These are phyloP conservation scores for Arthrobotrys iridis DNA, from an alignment of 2,329 filamentous ascomycete species.

Conservation along the genomic window DNA sequence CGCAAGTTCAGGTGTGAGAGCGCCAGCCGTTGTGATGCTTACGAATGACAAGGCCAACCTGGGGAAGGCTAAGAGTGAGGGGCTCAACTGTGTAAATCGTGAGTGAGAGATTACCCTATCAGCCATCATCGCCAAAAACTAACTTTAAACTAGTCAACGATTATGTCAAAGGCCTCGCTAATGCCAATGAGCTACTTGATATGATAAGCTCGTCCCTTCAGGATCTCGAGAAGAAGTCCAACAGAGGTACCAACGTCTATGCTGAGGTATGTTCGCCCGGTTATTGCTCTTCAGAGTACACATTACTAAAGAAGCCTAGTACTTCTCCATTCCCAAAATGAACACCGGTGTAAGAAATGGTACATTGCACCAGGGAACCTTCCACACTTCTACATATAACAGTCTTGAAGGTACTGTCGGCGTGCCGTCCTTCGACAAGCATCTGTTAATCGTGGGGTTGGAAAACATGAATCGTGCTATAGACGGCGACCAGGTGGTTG, in stretches of 20 bases:
- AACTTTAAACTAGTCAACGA: constrained; percentile 70
- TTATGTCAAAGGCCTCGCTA: constrained; percentile 85
- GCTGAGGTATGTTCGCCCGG: constrained; percentile 67
- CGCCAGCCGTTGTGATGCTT: constrained; percentile 87
- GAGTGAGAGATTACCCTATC: constrained; percentile 5
- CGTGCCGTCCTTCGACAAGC: constrained; percentile 80
- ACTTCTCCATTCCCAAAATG: constrained; percentile 88
- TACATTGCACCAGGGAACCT: constrained; percentile 89
- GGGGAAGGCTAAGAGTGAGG: constrained; percentile 79
- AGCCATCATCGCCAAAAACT: background rate
- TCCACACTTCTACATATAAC: constrained; percentile 97
- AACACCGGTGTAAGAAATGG: constrained; percentile 92
- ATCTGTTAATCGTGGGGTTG: constrained; percentile 85
- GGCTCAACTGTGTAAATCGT: constrained; percentile 63
- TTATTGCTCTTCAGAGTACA: background rate
- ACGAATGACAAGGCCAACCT: constrained; percentile 92
- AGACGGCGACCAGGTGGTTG: constrained; percentile 89
- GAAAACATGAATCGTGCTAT: constrained; percentile 97
- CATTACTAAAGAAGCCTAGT: constrained; percentile 60
- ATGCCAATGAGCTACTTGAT: constrained; percentile 85
- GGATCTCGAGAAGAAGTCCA: constrained; percentile 72
- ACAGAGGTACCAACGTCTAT: constrained; percentile 74
- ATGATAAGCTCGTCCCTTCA: constrained; percentile 88
- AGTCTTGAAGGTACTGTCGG: constrained; percentile 75
- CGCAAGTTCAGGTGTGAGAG: constrained; percentile 66